Percentiles rank a stretch among this genome's conserved stretches.
Evolutionary conservation across 306 rosid genomes (phyloP).

Genomic region (Amphicarpaea edgeworthii): DNA sequence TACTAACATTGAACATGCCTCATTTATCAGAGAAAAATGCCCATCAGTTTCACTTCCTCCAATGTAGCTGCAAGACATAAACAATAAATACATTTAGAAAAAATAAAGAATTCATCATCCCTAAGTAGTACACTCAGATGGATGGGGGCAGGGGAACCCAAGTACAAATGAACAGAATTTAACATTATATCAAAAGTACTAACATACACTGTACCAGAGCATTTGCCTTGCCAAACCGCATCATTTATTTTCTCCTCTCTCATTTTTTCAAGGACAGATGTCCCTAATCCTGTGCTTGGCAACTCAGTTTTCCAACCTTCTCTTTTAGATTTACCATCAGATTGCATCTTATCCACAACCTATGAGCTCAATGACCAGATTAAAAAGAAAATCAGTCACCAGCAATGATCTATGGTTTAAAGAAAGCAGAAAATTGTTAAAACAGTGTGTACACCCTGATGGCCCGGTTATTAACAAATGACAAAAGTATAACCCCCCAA

Average conservation of each 20-base stretch:
- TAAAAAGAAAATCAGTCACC: constrained; percentile 39
- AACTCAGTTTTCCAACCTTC: constrained; percentile 79
- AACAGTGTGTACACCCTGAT: background rate
- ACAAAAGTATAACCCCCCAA: constrained; percentile 1
- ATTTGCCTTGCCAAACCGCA: constrained; percentile 92
- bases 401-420: constrained; percentile 10
- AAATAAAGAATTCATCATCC: constrained; percentile 2
- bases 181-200: constrained; percentile 32
- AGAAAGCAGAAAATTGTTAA: constrained; percentile 14
- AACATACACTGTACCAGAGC: constrained; percentile 99
- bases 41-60: constrained; percentile 86
- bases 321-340: constrained; percentile 76
- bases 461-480: background rate
- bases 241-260: constrained; percentile 77
- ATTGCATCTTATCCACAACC: constrained; percentile 87
- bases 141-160: background rate
- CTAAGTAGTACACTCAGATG: constrained; percentile 28
- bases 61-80: constrained; percentile 77
- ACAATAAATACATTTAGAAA: background rate
- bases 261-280: constrained; percentile 71
- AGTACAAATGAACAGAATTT: constrained; percentile 23
- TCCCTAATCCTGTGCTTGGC: constrained; percentile 74
- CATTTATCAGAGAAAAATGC: constrained; percentile 86
- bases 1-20: constrained; percentile 98
- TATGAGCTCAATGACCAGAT: constrained; percentile 51